phyloP scores from a whole-genome alignment of 192 early-diverging fungal genomes.

The Obelidium mucronatum region DNA sequence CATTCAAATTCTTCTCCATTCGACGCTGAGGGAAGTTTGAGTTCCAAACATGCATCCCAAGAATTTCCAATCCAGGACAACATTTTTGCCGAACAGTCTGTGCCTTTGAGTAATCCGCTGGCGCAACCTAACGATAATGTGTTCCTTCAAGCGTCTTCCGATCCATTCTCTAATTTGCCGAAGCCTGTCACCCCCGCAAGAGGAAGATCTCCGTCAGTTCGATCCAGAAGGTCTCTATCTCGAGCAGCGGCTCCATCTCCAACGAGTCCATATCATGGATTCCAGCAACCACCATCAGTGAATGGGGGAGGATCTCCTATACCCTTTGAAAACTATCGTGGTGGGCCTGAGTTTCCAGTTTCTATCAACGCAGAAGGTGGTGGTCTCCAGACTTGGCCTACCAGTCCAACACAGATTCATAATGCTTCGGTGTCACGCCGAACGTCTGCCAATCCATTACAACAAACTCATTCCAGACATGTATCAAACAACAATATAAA shows the following conservation, averaged over 20 bases:
- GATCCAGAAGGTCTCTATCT: neutral
- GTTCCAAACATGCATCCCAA: too few relatives aligned
- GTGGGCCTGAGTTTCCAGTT: neutral
- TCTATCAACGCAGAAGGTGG: neutral
- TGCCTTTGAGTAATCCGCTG: too few relatives aligned
- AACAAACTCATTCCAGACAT: neutral
- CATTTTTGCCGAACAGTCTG: too few relatives aligned
- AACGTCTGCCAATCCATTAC: neutral
- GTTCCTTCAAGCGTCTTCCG: too few relatives aligned
- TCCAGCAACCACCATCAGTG: neutral
- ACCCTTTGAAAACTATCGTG: neutral
- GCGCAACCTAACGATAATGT: too few relatives aligned
- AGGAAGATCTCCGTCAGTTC: neutral
- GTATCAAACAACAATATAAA: neutral
- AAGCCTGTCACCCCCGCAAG: too few relatives aligned
- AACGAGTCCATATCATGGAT: neutral
- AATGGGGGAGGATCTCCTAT: neutral
- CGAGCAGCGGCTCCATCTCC: neutral
- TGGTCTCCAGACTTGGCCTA: conserved; percentile 32
- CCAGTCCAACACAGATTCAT: conserved; percentile 13
- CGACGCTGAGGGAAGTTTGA: too few relatives aligned
- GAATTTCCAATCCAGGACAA: too few relatives aligned
- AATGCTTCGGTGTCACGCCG: neutral
- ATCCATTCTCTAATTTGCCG: too few relatives aligned
- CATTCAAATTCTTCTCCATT: too few relatives aligned